Conservation (phyloP, 2,329 filamentous ascomycete species). For the Cordyceps javanica region DNA sequence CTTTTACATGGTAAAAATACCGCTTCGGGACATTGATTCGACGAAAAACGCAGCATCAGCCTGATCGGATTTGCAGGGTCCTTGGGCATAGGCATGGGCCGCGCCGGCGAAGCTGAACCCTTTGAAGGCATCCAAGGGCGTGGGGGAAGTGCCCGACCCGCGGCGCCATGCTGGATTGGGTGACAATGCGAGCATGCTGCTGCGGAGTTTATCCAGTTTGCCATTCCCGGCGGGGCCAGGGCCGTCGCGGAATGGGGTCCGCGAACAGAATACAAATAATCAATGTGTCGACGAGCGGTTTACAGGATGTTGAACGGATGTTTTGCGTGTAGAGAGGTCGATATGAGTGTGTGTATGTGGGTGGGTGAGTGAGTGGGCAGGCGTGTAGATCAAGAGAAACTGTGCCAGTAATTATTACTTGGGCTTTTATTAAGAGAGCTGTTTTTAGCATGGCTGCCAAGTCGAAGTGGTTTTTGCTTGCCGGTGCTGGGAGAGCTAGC, state of each 20-base stretch:
- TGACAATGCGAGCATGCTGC: neutral
- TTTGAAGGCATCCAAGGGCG: neutral
- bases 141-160: neutral
- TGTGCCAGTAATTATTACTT: neutral
- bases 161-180: conserved; percentile 1
- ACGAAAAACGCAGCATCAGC: neutral
- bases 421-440: too few relatives aligned
- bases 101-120: neutral
- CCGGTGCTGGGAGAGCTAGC: neutral
- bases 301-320: too few relatives aligned
- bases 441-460: neutral
- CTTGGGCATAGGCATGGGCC: too few relatives aligned
- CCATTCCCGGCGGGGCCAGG: neutral
- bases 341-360: neutral
- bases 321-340: too few relatives aligned
- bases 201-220: neutral
- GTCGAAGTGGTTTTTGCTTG: neutral
- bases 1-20: neutral
- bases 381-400: neutral
- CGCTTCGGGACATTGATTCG: neutral
- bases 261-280: neutral
- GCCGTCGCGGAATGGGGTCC: neutral
- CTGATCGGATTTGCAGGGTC: neutral
- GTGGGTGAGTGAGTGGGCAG: neutral
- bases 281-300: too few relatives aligned